Conservation (phyloP, 2,329 filamentous ascomycete genomes). For the Sclerotinia borealis region DNA sequence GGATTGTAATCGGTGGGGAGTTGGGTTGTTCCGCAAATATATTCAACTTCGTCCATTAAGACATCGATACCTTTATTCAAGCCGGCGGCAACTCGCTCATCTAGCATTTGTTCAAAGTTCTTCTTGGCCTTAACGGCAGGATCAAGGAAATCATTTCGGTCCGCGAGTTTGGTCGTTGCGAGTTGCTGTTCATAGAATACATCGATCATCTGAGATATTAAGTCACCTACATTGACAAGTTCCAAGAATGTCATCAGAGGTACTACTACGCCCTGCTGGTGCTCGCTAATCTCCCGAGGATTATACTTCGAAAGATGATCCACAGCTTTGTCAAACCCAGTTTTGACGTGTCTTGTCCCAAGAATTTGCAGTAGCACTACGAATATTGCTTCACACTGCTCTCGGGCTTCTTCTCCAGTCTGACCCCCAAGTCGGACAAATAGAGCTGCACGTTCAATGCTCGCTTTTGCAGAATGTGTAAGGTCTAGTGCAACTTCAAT, state of each 20-base stretch:
- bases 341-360: slow-evolving; percentile 79
- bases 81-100: slow-evolving; percentile 91
- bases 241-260: slow-evolving; percentile 94
- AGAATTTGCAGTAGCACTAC: slow-evolving; percentile 77
- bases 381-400: slow-evolving; percentile 88
- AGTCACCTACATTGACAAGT: slow-evolving; percentile 92
- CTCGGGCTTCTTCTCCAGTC: slow-evolving; percentile 73
- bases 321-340: slow-evolving; percentile 91
- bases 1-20: slow-evolving; percentile 88
- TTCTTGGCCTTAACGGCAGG: slow-evolving; percentile 93
- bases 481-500: slow-evolving; percentile 90
- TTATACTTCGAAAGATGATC: slow-evolving; percentile 87
- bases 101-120: slow-evolving; percentile 96
- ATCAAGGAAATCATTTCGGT: slow-evolving; percentile 91
- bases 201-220: slow-evolving; percentile 98
- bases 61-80: slow-evolving; percentile 98
- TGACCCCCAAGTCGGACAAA: slow-evolving; percentile 78
- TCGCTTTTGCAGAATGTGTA: slow-evolving; percentile 82
- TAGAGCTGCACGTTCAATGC: slow-evolving; percentile 75
- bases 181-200: slow-evolving; percentile 98
- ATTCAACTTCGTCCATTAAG: slow-evolving; percentile 97
- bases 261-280: slow-evolving; percentile 71
- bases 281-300: slow-evolving; percentile 71
- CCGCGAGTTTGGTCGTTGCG: slow-evolving; percentile 71
- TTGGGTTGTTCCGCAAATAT: slow-evolving; percentile 84